A percentile compares a stretch with the other conserved stretches of the same genome.
Evolutionary conservation across 371 early-diverging fungal species (phyloP).

Genomic region (Saksenaea vasiformis): DNA sequence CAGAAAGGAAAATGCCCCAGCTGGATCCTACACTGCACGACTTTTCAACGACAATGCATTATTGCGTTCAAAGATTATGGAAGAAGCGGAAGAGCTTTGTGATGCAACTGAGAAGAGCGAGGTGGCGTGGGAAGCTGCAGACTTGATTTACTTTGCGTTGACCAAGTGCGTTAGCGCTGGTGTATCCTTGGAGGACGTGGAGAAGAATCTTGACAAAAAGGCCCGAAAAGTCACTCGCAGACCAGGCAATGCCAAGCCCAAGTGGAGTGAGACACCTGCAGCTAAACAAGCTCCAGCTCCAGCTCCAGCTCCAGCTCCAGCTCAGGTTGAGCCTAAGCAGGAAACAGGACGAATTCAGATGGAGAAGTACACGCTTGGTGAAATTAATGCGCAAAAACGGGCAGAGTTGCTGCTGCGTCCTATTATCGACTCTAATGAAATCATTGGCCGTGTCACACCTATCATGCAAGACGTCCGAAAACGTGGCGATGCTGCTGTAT

Average conservation of each 20-base stretch:
- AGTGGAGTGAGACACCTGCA: conserved; percentile 44
- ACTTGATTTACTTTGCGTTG: conserved; percentile 94
- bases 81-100: conserved; percentile 94
- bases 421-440: conserved; percentile 86
- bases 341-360: conserved; percentile 57
- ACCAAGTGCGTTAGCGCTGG: conserved; percentile 84
- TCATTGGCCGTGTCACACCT: conserved; percentile 84
- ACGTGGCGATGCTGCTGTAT: conserved; percentile 86
- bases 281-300: conserved; percentile 20
- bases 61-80: conserved; percentile 90
- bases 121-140: conserved; percentile 96
- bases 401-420: conserved; percentile 82
- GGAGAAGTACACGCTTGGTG: conserved; percentile 56
- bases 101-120: conserved; percentile 77
- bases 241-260: conserved; percentile 93
- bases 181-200: conserved; percentile 84
- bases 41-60: conserved; percentile 84
- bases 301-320: conserved; percentile 25
- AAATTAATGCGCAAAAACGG: conserved; percentile 51
- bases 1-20: conserved; percentile 75
- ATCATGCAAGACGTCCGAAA: conserved; percentile 85
- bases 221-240: conserved; percentile 87
- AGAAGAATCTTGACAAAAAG: conserved; percentile 80
- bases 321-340: conserved; percentile 20
- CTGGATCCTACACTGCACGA: conserved; percentile 89